Evolutionary conservation across 768 basidiomycete species (phyloP).

Genomic region (Tylopilus rubrobrunneus): DNA sequence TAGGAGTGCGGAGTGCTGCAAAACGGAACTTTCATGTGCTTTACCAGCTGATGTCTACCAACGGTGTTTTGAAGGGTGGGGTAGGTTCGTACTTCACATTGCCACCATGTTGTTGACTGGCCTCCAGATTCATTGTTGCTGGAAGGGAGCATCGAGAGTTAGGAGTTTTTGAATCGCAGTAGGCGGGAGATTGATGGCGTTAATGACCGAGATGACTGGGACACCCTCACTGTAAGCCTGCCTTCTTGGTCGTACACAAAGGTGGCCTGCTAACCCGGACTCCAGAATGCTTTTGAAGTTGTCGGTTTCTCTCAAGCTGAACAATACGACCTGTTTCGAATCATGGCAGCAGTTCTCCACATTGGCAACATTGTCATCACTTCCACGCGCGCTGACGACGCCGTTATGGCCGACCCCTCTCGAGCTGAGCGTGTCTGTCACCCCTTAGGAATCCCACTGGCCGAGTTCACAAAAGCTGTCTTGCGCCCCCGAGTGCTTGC

Average conservation of each 20-base stretch:
- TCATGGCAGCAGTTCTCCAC: constrained; percentile 90
- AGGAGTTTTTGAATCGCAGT: constrained; percentile 89
- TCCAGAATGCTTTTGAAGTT: constrained; percentile 69
- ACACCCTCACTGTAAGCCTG: constrained; percentile 56
- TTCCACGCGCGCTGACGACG: constrained; percentile 75
- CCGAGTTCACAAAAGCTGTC: constrained; percentile 86
- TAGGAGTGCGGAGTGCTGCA: constrained; percentile 80
- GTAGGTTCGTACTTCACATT: constrained; percentile 11
- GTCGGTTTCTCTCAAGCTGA: constrained; percentile 85
- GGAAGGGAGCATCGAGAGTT: constrained; percentile 70
- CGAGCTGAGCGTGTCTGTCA: constrained; percentile 91
- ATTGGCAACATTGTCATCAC: constrained; percentile 90
- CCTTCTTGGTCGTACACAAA: background rate
- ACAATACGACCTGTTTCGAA: constrained; percentile 90
- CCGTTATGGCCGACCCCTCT: constrained; percentile 70
- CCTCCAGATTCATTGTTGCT: constrained; percentile 67
- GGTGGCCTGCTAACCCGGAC: constrained; percentile 4
- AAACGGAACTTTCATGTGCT: constrained; percentile 97
- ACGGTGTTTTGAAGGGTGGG: constrained; percentile 62
- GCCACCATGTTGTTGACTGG: constrained; percentile 7
- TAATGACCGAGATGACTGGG: constrained; percentile 89
- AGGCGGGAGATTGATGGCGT: constrained; percentile 92
- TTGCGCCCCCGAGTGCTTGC: constrained; percentile 84
- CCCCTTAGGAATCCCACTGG: constrained; percentile 80
- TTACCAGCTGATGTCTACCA: constrained; percentile 88